Evolutionary conservation across 2,329 filamentous ascomycete species (phyloP).

Genomic region (Juglanconis juglandina): DNA sequence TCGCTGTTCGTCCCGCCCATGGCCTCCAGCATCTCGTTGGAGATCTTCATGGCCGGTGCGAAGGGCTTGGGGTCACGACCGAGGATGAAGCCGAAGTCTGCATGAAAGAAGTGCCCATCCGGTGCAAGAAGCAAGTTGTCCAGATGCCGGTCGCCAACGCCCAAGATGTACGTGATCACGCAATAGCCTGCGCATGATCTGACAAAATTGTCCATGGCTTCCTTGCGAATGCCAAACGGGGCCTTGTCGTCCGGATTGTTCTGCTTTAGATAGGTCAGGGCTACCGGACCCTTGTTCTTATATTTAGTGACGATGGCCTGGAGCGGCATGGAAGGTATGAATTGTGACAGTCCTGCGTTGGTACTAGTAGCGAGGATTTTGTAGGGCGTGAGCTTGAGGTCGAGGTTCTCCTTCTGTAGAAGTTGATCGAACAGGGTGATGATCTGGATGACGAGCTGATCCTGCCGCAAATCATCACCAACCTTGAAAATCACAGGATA

Average conservation of each 20-base stretch:
- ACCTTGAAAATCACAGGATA: constrained; percentile 98
- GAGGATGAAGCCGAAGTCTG: constrained; percentile 96
- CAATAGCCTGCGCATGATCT: constrained; percentile 97
- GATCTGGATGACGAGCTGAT: constrained; percentile 94
- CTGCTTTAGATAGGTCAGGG: constrained; percentile 78
- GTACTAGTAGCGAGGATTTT: constrained; percentile 92
- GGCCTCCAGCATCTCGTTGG: constrained; percentile 96
- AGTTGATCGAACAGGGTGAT: constrained; percentile 97
- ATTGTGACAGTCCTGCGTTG: constrained; percentile 86
- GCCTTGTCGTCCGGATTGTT: constrained; percentile 85
- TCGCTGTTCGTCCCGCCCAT: constrained; percentile 84
- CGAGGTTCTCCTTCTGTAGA: constrained; percentile 90
- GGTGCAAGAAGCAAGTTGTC: constrained; percentile 92
- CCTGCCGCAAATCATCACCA: constrained; percentile 91
- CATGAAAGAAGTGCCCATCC: constrained; percentile 94
- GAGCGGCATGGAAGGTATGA: constrained; percentile 81
- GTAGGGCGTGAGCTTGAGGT: constrained; percentile 92
- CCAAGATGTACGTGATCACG: constrained; percentile 96
- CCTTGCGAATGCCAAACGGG: constrained; percentile 82
- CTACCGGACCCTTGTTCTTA: constrained; percentile 58
- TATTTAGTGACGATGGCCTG: constrained; percentile 82
- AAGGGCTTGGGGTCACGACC: constrained; percentile 97
- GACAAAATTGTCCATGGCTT: constrained; percentile 91
- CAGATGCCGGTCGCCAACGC: constrained; percentile 91
- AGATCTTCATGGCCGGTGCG: constrained; percentile 93